Conservation (phyloP, 1,139 yeast genomes). For the Kodamaea ohmeri region DNA sequence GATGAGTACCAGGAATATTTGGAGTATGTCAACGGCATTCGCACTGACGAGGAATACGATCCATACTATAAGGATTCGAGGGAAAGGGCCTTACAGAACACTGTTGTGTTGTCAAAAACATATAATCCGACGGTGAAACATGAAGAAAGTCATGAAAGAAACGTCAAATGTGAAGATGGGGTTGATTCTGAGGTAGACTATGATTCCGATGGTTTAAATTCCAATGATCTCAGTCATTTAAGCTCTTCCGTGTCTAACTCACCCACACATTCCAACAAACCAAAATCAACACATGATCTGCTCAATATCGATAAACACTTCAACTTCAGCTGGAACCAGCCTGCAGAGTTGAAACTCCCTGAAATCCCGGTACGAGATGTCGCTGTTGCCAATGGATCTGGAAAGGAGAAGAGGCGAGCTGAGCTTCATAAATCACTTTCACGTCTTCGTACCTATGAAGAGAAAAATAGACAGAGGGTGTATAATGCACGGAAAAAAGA, state of each 20-base stretch:
- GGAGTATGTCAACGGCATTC: slow-evolving; percentile 12
- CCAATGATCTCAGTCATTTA: too few relatives aligned
- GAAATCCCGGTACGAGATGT: slow-evolving; percentile 20
- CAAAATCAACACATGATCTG: not conserved
- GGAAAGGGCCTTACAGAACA: not conserved
- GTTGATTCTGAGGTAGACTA: too few relatives aligned
- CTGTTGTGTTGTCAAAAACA: not conserved
- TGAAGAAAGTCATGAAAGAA: not conserved
- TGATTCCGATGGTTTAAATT: too few relatives aligned
- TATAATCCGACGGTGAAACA: not conserved
- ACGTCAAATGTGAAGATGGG: not conserved
- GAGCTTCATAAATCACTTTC: slow-evolving; percentile 20
- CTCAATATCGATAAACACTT: not conserved
- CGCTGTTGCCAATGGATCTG: slow-evolving; percentile 24
- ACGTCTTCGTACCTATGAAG: slow-evolving; percentile 19
- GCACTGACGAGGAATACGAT: slow-evolving; percentile 6
- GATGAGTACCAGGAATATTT: slow-evolving; percentile 14
- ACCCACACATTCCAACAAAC: not conserved
- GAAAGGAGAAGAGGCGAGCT: slow-evolving; percentile 26
- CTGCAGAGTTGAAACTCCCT: slow-evolving; percentile 5
- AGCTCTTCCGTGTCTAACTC: too few relatives aligned
- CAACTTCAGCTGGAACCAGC: not conserved
- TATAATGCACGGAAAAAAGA: slow-evolving; percentile 24
- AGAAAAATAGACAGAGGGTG: slow-evolving; percentile 19
- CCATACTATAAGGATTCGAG: not conserved